These are phyloP conservation scores for Lophiostoma macrostomum DNA, from an alignment of 495 filamentous ascomycete species.

Conservation along the genomic window DNA sequence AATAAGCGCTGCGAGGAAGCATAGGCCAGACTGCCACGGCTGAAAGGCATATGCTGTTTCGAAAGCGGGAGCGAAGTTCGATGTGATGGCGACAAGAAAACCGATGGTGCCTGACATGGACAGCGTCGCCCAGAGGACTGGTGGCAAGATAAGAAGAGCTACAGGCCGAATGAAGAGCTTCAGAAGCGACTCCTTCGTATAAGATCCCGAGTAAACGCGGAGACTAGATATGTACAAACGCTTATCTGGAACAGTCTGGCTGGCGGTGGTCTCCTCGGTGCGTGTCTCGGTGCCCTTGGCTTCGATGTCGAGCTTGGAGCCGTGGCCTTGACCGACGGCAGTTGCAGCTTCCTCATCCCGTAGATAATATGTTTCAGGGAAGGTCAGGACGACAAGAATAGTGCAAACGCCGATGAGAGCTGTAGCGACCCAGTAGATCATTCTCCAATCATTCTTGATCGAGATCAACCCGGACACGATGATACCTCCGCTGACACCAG, in stretches of 20 bases:
- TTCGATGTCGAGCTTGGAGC: background rate
- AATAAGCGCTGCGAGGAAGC: conserved; percentile 49
- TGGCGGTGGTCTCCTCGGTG: background rate
- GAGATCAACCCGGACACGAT: no score
- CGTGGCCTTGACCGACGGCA: background rate
- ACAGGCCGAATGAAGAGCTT: no score
- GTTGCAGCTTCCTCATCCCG: background rate
- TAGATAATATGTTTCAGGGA: conserved; percentile 52
- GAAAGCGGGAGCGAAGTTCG: conserved; percentile 52
- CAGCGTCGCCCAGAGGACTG: conserved; percentile 51
- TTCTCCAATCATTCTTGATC: conserved; percentile 49
- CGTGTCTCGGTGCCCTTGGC: background rate
- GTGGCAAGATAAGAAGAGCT: no score
- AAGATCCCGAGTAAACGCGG: no score
- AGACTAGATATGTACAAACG: conserved; percentile 49
- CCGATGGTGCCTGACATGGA: conserved; percentile 53
- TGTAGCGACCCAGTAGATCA: conserved; percentile 51
- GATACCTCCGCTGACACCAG: no score
- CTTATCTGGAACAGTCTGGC: conserved; percentile 46
- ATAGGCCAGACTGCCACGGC: conserved; percentile 51
- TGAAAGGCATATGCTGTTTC: conserved; percentile 45
- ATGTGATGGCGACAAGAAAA: conserved; percentile 52
- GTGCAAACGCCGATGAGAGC: conserved; percentile 47
- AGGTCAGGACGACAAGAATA: conserved; percentile 49
- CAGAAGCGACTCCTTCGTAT: no score